Base-by-base conservation (phyloP, 2,329 filamentous ascomycete species). In the Myriosclerotinia curreyana region DNA sequence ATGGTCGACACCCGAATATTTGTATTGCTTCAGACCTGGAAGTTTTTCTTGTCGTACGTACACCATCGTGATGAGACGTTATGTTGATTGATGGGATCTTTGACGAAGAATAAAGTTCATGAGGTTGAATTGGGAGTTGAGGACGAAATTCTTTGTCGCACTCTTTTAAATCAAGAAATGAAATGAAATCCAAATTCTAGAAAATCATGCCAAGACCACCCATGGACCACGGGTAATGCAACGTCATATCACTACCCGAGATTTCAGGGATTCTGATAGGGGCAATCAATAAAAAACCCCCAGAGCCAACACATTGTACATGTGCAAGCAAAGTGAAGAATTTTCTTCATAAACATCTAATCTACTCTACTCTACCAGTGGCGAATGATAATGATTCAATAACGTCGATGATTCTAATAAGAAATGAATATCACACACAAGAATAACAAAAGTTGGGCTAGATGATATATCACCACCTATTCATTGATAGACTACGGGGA, bases 1-100 rank as follows among this genome's bases (percentile, higher is more conserved):
- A 77, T 90, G 90, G 78, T 99, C 95, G 73, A 98, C 90, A 64
- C 86, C 86, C 49, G 90, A 91, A 83, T 99, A 99, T 79, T 96
- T 95, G 86, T 99, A 99, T 78, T 93, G 85, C 77, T 90, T 91
- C 72, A 99, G 86, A 76, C 91, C 91, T 48, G 89, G 87, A 68
- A 99, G 88, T 79, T 91, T 88, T 74, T 93, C 87, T 78, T 96
- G 91, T 70, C 95, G 91, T 66, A 99, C 92, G 82, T 98, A 98
- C 67, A 95, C 93, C 92, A 97, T 97, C 63, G 72, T 81, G 70
- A 62, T 66, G 66, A 64, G 59, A 17, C 46, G 22, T 60, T 50
- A 34, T 28, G 34, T 50, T 60, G 2, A 31, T 40, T 3, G 31
- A 8, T 12, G 34, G 20, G 3, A 36, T 14, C 25, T 36, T 34